A percentile compares a stretch with the other conserved stretches of the same genome.
phyloP scores from a whole-genome alignment of 139 green algal genomes.

The Spirogloea muscicola region DNA sequence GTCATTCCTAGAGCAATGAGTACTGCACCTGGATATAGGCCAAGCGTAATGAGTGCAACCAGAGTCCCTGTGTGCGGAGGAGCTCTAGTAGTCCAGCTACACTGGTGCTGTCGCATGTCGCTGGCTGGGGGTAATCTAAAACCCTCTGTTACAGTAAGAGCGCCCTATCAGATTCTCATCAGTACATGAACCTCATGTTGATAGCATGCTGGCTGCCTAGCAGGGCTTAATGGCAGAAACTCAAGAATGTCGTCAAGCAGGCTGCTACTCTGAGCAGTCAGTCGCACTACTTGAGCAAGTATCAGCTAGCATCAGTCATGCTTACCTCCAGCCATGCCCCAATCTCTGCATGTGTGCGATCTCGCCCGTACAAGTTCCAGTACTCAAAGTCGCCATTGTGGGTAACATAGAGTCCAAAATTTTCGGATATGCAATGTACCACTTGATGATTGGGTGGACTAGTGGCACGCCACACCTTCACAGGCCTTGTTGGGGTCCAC shows the following conservation, averaged over 20 bases:
- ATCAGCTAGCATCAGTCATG: too few species aligned
- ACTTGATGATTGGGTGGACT: not conserved
- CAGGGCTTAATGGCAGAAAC: too few species aligned
- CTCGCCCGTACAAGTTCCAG: slow-evolving; percentile 41
- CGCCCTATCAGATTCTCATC: slow-evolving; percentile 12
- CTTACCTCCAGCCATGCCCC: slow-evolving; percentile 20
- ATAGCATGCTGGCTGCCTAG: too few species aligned
- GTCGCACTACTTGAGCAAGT: too few species aligned
- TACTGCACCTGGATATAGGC: slow-evolving; percentile 42
- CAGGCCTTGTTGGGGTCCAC: not conserved
- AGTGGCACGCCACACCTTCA: not conserved
- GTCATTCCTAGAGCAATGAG: too few species aligned
- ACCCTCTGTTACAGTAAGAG: slow-evolving; percentile 21
- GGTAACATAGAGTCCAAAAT: slow-evolving; percentile 38
- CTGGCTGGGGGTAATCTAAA: slow-evolving; percentile 5
- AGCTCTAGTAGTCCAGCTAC: slow-evolving; percentile 47
- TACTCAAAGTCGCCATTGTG: slow-evolving; percentile 54
- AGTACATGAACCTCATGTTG: too few species aligned
- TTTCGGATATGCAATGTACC: not conserved
- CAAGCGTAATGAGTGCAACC: slow-evolving; percentile 33
- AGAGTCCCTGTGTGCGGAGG: slow-evolving; percentile 42
- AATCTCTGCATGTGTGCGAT: slow-evolving; percentile 31
- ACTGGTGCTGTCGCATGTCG: slow-evolving; percentile 36
- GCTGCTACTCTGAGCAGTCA: too few species aligned
- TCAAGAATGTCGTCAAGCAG: too few species aligned